Conservation (phyloP, 176 grass and related monocot genomes). For the Panicum miliaceum region DNA sequence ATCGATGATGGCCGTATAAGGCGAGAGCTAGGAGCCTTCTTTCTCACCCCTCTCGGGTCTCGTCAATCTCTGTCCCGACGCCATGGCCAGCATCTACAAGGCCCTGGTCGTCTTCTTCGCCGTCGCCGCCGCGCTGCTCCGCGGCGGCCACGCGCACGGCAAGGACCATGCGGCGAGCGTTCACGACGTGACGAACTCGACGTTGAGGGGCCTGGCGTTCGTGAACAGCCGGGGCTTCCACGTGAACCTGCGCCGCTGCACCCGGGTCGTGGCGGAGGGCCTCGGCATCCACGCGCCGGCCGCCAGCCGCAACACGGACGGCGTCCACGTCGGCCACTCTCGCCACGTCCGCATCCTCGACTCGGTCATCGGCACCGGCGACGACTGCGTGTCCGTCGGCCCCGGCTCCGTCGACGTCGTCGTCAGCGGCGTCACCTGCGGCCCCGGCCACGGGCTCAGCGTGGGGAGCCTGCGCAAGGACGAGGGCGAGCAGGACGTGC, state of each 20-base stretch:
- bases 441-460: conserved; percentile 73
- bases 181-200: conserved; percentile 33
- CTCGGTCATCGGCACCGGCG: conserved; percentile 58
- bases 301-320: conserved; percentile 73
- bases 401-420: conserved; percentile 42
- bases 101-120: not conserved
- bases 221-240: conserved; percentile 59
- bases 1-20: not conserved
- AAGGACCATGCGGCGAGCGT: not conserved
- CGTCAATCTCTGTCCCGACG: not conserved
- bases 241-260: conserved; percentile 48
- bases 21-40: not conserved
- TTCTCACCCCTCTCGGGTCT: not conserved
- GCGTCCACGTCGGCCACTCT: conserved; percentile 54
- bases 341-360: conserved; percentile 46
- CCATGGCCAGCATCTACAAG: conserved; percentile 9
- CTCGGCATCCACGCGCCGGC: conserved; percentile 50
- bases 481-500: conserved; percentile 40
- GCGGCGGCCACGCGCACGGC: not conserved
- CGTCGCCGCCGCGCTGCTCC: not conserved
- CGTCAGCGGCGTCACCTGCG: conserved; percentile 49
- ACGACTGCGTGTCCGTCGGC: conserved; percentile 74
- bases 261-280: not conserved
- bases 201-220: conserved; percentile 29
- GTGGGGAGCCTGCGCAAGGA: conserved; percentile 65